phyloP scores from a whole-genome alignment of 164 flowering plant genomes.

The Stephania cephalantha region DNA sequence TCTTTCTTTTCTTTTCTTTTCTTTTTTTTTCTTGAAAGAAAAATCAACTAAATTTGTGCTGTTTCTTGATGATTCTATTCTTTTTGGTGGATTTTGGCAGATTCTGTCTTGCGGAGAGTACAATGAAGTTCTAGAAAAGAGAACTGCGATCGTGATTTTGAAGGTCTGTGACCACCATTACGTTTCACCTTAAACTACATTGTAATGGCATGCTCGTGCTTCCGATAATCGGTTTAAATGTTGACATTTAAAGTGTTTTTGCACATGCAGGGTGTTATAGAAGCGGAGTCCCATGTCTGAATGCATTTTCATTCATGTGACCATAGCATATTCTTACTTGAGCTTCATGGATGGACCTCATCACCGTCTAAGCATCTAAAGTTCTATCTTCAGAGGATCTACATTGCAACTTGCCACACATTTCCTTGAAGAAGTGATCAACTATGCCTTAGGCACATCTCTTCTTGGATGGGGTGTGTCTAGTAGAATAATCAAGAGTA shows the following conservation, averaged over 20 bases:
- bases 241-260: not conserved
- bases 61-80: no score
- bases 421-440: no score
- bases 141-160: slow-evolving; percentile 70
- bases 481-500: no score
- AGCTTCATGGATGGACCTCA: no score
- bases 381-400: no score
- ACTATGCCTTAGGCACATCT: no score
- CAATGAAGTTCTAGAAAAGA: slow-evolving; percentile 80
- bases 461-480: no score
- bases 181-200: not conserved
- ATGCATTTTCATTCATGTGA: not conserved
- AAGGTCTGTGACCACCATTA: slow-evolving; percentile 37
- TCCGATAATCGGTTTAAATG: not conserved
- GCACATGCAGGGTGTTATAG: slow-evolving; percentile 8
- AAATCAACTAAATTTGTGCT: no score
- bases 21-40: not conserved
- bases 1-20: not conserved
- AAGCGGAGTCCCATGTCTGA: not conserved
- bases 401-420: no score
- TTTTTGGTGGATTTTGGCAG: slow-evolving; percentile 26
- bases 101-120: slow-evolving; percentile 67
- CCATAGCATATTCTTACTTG: no score
- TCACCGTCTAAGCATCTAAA: no score
- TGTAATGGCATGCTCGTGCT: not conserved